Conservation (phyloP, 371 early-diverging fungal species). For the Saksenaea oblongispora region DNA sequence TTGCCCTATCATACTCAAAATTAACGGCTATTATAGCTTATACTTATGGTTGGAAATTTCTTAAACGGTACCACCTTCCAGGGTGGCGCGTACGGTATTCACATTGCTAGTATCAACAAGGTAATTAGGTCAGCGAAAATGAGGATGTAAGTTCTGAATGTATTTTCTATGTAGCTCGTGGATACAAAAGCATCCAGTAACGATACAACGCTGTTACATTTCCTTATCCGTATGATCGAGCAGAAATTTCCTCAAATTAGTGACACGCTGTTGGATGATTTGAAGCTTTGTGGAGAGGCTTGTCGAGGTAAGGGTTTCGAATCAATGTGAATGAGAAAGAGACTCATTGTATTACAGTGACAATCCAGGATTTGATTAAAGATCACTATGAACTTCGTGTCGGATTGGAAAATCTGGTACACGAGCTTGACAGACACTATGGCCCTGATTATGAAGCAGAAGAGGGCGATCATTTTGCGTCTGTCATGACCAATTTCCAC, state of each 20-base stretch:
- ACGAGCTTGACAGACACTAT: constrained; percentile 53
- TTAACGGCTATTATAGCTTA: constrained; percentile 53
- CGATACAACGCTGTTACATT: constrained; percentile 77
- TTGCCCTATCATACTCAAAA: not conserved
- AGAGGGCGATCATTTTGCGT: constrained; percentile 43
- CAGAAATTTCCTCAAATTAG: constrained; percentile 65
- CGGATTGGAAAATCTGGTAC: constrained; percentile 52
- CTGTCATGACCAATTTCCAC: constrained; percentile 53
- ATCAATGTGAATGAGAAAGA: not conserved
- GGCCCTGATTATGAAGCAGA: constrained; percentile 37
- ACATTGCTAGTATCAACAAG: constrained; percentile 85
- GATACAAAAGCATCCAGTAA: constrained; percentile 79
- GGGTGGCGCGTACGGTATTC: constrained; percentile 92
- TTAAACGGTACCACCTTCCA: constrained; percentile 89
- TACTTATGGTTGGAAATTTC: constrained; percentile 88
- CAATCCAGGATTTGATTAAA: constrained; percentile 54
- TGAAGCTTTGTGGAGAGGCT: constrained; percentile 72
- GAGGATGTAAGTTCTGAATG: not conserved
- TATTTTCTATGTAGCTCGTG: constrained; percentile 50
- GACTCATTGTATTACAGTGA: constrained; percentile 33
- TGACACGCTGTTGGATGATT: constrained; percentile 60
- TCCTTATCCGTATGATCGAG: constrained; percentile 72
- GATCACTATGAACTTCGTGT: constrained; percentile 61
- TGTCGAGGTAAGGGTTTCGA: constrained; percentile 65
- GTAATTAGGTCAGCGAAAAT: constrained; percentile 25